Conservation (phyloP, 345 rosid genomes). For the Cardamine resedifolia region DNA sequence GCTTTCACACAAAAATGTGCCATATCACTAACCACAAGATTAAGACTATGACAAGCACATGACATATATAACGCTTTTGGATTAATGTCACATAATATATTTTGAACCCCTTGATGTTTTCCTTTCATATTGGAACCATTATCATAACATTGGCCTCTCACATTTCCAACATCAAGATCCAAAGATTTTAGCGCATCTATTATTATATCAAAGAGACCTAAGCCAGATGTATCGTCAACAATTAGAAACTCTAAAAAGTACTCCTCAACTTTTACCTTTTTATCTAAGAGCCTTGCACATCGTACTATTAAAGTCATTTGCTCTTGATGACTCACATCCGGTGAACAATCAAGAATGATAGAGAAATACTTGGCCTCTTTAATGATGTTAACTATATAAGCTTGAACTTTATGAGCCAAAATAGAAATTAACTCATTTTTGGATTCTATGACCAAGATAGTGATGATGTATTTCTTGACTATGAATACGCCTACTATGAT, state of each 20-base stretch:
- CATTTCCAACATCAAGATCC: neutral
- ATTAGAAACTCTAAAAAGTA: neutral
- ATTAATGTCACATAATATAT: neutral
- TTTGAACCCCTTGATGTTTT: neutral
- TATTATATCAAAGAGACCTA: neutral
- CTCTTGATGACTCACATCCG: too few relatives aligned
- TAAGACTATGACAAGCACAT: neutral
- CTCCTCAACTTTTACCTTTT: neutral
- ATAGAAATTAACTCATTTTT: too few relatives aligned
- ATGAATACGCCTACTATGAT: too few relatives aligned
- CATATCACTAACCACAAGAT: neutral
- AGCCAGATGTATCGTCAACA: neutral
- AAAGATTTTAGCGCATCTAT: neutral
- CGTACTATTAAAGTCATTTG: neutral
- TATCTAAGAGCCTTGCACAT: neutral
- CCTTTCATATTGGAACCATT: neutral
- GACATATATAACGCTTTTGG: neutral
- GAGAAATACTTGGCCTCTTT: slow-evolving; percentile 11
- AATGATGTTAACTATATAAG: too few relatives aligned
- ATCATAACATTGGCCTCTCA: neutral
- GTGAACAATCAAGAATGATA: neutral
- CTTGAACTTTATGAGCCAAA: too few relatives aligned
- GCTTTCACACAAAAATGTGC: neutral
- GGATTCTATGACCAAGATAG: too few relatives aligned
- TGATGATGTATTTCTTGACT: too few relatives aligned